phyloP scores from a whole-genome alignment of 1,284 basidiomycete species.

The Papiliotrema terrestris region DNA sequence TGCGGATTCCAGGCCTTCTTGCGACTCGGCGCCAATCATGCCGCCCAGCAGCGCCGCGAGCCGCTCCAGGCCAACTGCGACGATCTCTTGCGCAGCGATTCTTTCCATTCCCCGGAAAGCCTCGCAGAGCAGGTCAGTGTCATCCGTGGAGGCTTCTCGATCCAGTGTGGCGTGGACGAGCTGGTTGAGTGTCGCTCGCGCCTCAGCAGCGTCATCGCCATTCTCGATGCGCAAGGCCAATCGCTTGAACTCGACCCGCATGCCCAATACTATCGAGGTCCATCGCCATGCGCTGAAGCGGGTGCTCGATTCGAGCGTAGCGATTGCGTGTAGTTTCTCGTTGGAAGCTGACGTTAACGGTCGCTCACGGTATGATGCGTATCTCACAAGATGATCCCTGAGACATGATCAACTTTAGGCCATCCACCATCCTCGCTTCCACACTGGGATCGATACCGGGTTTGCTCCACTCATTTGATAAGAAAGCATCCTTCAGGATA shows the following conservation, averaged over 20 bases:
- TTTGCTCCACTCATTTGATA: constrained; percentile 44
- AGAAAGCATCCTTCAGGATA: constrained; percentile 45
- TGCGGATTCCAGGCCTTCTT: constrained; percentile 21
- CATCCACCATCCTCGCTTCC: constrained; percentile 45
- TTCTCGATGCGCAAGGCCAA: constrained; percentile 36
- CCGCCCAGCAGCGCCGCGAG: constrained; percentile 30
- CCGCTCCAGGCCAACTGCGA: constrained; percentile 37
- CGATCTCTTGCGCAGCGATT: constrained; percentile 39
- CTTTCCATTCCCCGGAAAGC: constrained; percentile 42
- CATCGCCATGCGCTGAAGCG: constrained; percentile 44
- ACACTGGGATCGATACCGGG: constrained; percentile 25
- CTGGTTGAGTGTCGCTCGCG: constrained; percentile 30
- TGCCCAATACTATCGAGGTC: constrained; percentile 44
- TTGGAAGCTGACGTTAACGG: neutral
- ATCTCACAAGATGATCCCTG: constrained; percentile 27
- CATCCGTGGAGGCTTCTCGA: constrained; percentile 36
- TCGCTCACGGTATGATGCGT: neutral
- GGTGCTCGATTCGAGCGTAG: constrained; percentile 24
- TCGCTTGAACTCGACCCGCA: constrained; percentile 46
- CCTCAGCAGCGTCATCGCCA: constrained; percentile 31
- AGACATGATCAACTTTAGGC: constrained; percentile 46
- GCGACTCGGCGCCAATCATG: constrained; percentile 35
- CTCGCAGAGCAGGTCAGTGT: constrained; percentile 44
- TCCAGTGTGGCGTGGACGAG: constrained; percentile 36
- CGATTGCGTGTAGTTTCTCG: constrained; percentile 8